Percentiles rank a stretch among this genome's conserved stretches.
These are phyloP conservation scores for Penstemon davidsonii DNA, from an alignment of 257 asterid species.

Conservation along the genomic window DNA sequence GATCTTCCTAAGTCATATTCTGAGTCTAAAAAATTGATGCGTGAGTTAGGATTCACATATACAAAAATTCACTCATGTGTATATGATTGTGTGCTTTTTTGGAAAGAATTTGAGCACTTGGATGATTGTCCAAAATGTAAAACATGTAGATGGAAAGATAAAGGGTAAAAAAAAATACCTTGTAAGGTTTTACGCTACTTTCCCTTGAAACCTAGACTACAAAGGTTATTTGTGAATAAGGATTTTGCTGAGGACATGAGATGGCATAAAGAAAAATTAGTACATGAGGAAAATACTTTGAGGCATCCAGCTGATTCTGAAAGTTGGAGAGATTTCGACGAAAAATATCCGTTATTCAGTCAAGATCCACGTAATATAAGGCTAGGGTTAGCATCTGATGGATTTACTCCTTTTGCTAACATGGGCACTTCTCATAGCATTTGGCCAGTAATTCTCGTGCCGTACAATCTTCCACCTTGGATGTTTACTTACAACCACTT, in stretches of 20 bases:
- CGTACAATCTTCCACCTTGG: too few relatives aligned
- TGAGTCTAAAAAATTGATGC: constrained; percentile 9
- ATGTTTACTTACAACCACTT: too few relatives aligned
- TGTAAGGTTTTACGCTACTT: background rate
- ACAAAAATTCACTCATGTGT: background rate
- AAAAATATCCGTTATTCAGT: background rate
- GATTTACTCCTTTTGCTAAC: constrained; percentile 12
- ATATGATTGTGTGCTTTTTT: background rate
- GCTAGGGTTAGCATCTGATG: constrained; percentile 16
- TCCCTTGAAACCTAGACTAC: constrained; percentile 10
- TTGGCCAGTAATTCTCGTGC: too few relatives aligned
- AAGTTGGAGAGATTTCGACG: constrained; percentile 19
- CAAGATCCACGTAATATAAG: constrained; percentile 9
- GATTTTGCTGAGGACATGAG: constrained; percentile 6
- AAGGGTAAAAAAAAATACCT: background rate
- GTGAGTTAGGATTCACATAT: constrained; percentile 15
- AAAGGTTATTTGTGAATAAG: background rate
- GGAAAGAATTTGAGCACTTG: background rate
- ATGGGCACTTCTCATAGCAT: background rate
- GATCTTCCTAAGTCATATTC: constrained; percentile 11
- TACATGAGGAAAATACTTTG: constrained; percentile 9
- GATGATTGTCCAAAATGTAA: background rate
- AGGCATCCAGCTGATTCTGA: constrained; percentile 7
- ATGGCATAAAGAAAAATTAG: background rate
- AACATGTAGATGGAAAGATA: background rate